Evolutionary conservation across 768 basidiomycete genomes (phyloP), one percentile per base, ranked within the genome.

Genomic region (Rhizopogon vinicolor): DNA sequence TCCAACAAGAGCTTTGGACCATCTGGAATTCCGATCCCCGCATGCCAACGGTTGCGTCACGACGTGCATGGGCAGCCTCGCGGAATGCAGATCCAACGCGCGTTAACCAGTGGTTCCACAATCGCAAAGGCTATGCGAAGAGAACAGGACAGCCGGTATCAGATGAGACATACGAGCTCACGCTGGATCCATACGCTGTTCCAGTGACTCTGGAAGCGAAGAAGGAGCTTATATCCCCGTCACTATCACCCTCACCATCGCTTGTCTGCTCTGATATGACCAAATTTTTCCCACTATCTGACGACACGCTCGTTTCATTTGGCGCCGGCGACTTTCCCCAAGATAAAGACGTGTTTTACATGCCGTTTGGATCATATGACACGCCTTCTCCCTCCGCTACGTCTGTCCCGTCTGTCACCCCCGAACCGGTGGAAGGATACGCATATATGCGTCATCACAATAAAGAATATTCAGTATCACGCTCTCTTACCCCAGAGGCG

Each of bases 21-120:
- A 69, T 69, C 41, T 69, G 70, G 68, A 61, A 35, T 41, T 48
- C 56, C 7, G 48, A 72, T 51, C 66, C 60, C 8, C 68, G 70
- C 41, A 58, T 69, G 3, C 68, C 68, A 31, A 62, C 70, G 2
- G 8, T 68, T 35, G 54, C 50, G 28, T 69, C 70, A n/a, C 54
- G 68, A 43, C 62, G 55, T 37, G 57, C 54, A 25, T 69, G 68
- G 68, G 68, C 68, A 0, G 55, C 56, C 42, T 64, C 62, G 7
- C 68, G 60, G 49, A 42, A 57, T 29, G 60, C 60, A 41, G 58
- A 31, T 33, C 58, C 62, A 28, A 58, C 52, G 13, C 55, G 64
- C 7, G 62, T 69, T 10, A 56, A 56, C 16, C n/a, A 8, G n/a
- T 69, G 68, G 68, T 69, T 69, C 58, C 28, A 50, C n/a, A 55